phyloP scores from a whole-genome alignment of 768 basidiomycete species.

The Kwoniella shandongensis region DNA sequence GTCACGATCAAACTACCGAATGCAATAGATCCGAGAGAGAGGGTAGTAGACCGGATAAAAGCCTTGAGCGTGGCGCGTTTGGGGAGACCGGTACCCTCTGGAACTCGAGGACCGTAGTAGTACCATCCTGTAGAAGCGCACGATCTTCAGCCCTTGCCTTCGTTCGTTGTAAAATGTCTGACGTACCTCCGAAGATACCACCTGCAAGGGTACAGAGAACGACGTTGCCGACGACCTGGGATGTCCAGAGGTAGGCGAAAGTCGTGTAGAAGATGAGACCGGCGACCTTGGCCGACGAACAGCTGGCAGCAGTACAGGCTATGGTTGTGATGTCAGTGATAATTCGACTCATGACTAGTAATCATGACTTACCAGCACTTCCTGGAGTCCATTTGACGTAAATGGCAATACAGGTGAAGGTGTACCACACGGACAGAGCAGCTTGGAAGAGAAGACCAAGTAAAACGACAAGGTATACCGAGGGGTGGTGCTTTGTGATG shows the following conservation, averaged over 20 bases:
- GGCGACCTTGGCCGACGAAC: constrained; percentile 72
- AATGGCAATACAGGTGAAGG: constrained; percentile 73
- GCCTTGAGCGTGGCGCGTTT: constrained; percentile 69
- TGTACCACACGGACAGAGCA: constrained; percentile 72
- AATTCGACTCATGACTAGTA: not conserved
- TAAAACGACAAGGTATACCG: constrained; percentile 76
- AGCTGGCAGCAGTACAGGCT: constrained; percentile 57
- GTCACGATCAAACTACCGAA: constrained; percentile 84
- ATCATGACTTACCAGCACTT: constrained; percentile 62
- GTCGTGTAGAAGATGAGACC: constrained; percentile 75
- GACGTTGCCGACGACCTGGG: constrained; percentile 76
- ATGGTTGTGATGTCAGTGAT: constrained; percentile 31
- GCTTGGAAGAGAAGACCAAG: constrained; percentile 70
- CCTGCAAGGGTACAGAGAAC: constrained; percentile 76
- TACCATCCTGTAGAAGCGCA: constrained; percentile 61
- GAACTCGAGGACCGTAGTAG: constrained; percentile 73
- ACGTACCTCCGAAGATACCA: constrained; percentile 65
- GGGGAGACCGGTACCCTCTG: constrained; percentile 63
- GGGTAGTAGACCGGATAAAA: constrained; percentile 71
- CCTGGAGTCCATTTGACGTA: constrained; percentile 74
- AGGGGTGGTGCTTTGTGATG: constrained; percentile 75
- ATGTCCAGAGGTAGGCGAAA: constrained; percentile 84
- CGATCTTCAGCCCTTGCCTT: too few relatives aligned
- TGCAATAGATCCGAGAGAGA: constrained; percentile 79
- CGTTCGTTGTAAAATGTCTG: not conserved